Evolutionary conservation across 2,329 filamentous ascomycete genomes (phyloP).

Genomic region (Aureobasidium sp.): DNA sequence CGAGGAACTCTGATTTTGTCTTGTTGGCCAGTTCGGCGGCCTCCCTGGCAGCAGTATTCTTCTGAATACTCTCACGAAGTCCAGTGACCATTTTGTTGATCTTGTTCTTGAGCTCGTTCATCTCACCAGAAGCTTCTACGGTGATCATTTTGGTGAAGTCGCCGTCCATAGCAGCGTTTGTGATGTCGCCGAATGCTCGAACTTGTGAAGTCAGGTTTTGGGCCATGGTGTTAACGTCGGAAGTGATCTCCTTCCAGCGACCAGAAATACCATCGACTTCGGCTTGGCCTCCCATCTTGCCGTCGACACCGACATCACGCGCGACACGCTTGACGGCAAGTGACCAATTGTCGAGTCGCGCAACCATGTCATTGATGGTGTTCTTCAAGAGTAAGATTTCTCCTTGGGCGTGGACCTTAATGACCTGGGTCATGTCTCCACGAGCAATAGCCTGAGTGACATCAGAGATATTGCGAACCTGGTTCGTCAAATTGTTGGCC

Average conservation of each 20-base stretch:
- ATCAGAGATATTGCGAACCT: conserved; percentile 85
- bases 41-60: conserved; percentile 91
- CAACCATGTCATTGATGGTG: conserved; percentile 99
- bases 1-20: conserved; percentile 96
- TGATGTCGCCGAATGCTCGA: conserved; percentile 94
- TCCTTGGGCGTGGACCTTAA: conserved; percentile 89
- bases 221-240: conserved; percentile 87
- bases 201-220: conserved; percentile 89
- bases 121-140: conserved; percentile 94
- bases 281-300: conserved; percentile 96
- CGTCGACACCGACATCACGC: conserved; percentile 93
- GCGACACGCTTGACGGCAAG: conserved; percentile 93
- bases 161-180: conserved; percentile 92
- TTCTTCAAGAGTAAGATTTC: conserved; percentile 91
- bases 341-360: conserved; percentile 88
- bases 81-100: conserved; percentile 99
- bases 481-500: conserved; percentile 55
- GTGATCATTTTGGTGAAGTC: conserved; percentile 97
- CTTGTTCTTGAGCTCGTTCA: conserved; percentile 98
- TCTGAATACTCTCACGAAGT: conserved; percentile 88
- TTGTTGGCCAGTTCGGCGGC: conserved; percentile 95
- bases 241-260: conserved; percentile 97
- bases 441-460: conserved; percentile 93
- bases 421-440: conserved; percentile 92
- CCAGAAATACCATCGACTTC: conserved; percentile 89